A percentile compares a stretch with the other conserved stretches of the same genome.
These are phyloP conservation scores for Trichosporon faecale DNA, from an alignment of 1,284 basidiomycete species.

Conservation along the genomic window DNA sequence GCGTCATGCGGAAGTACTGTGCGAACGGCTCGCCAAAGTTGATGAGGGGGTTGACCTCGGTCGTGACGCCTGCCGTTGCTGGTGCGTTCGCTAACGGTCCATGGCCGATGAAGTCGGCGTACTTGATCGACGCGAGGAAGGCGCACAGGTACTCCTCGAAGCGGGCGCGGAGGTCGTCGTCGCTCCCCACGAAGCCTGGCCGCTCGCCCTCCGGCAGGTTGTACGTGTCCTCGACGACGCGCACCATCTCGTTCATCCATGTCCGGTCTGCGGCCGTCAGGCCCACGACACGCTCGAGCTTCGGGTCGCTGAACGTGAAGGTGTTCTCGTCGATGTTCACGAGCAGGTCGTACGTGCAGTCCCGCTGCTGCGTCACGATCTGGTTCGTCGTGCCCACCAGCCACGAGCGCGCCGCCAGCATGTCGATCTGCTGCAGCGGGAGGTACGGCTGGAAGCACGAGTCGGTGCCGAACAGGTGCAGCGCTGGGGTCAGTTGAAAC, in stretches of 20 bases:
- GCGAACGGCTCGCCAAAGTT: conserved; percentile 84
- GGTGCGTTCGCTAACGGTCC: background rate
- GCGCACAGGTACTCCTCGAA: conserved; percentile 59
- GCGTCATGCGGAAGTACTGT: conserved; percentile 73
- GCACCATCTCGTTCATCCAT: conserved; percentile 84
- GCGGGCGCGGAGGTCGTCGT: conserved; percentile 83
- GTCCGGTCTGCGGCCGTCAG: conserved; percentile 91
- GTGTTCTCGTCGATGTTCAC: conserved; percentile 82
- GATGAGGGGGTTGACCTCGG: conserved; percentile 53
- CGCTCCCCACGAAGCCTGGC: conserved; percentile 73
- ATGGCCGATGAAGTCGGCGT: conserved; percentile 67
- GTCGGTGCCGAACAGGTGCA: conserved; percentile 73
- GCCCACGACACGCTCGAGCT: conserved; percentile 69
- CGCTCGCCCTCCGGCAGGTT: conserved; percentile 48
- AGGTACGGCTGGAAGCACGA: conserved; percentile 98
- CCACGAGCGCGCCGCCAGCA: conserved; percentile 76
- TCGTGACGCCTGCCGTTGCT: background rate
- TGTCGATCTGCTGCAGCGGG: conserved; percentile 90
- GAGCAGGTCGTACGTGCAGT: conserved; percentile 74
- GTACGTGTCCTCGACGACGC: conserved; percentile 78
- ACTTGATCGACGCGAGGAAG: conserved; percentile 69
- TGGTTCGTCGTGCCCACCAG: conserved; percentile 86
- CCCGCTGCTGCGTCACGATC: conserved; percentile 89
- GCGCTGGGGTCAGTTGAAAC: conserved; percentile 28
- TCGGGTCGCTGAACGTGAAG: conserved; percentile 79